phyloP scores from a whole-genome alignment of 306 rosid genomes.

The Prunus salicina region DNA sequence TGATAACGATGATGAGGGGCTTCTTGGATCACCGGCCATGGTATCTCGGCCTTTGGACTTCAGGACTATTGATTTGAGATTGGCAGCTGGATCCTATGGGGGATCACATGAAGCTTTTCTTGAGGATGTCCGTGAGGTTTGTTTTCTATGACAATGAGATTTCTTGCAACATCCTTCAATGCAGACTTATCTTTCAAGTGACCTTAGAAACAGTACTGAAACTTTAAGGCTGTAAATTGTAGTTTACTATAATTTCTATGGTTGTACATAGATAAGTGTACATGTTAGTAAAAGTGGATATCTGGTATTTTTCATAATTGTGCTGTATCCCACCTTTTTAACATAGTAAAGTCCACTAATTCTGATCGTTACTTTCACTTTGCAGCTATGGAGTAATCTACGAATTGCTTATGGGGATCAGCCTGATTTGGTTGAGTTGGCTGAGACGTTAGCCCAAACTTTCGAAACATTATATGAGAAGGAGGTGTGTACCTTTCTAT shows the following conservation, averaged over 20 bases:
- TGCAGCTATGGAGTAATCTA: conserved; percentile 91
- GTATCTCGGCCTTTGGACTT: conserved; percentile 94
- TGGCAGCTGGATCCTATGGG: conserved; percentile 87
- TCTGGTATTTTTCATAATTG: background rate
- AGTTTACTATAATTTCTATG: background rate
- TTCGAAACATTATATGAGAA: conserved; percentile 67
- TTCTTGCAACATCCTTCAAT: background rate
- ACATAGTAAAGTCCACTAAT: conserved; percentile 8
- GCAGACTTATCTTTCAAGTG: background rate
- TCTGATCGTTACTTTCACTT: conserved; percentile 28
- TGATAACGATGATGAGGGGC: conserved; percentile 98
- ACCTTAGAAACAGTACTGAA: background rate
- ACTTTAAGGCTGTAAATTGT: background rate
- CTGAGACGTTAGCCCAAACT: conserved; percentile 67
- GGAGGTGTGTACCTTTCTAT: conserved; percentile 54
- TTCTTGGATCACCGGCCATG: conserved; percentile 95
- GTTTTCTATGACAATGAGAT: conserved; percentile 27
- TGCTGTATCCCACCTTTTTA: background rate
- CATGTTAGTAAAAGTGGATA: background rate
- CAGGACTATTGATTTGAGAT: conserved; percentile 88
- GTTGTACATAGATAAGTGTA: background rate
- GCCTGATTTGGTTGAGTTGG: conserved; percentile 82
- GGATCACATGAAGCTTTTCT: conserved; percentile 86
- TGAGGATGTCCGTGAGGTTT: conserved; percentile 93
- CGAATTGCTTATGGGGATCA: conserved; percentile 85